Evolutionary conservation across 1,284 basidiomycete species (phyloP).

Genomic region (Puccinia coronata): DNA sequence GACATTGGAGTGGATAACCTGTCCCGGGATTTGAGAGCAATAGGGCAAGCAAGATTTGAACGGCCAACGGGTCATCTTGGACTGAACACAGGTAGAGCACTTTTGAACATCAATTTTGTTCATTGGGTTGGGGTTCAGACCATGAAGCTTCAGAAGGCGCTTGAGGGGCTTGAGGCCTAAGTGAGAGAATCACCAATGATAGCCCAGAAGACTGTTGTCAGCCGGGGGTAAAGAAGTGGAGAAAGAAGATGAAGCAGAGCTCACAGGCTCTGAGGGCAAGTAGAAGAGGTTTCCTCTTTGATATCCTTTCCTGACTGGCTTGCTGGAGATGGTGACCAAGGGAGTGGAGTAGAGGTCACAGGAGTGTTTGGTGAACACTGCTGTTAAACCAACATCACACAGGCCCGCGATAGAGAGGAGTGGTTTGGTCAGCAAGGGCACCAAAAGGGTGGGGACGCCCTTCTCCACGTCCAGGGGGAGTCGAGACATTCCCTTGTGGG

Average conservation of each 20-base stretch:
- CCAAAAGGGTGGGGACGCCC: background rate
- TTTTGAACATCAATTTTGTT: conserved; percentile 11
- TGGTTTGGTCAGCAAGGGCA: background rate
- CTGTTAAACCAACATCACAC: background rate
- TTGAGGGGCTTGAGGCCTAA: conserved; percentile 16
- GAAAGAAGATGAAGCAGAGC: background rate
- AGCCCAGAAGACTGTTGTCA: background rate
- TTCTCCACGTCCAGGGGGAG: background rate
- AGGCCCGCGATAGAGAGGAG: background rate
- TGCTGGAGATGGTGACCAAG: background rate
- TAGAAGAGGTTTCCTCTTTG: background rate
- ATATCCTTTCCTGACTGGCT: background rate
- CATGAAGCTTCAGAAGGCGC: background rate
- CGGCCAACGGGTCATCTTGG: background rate
- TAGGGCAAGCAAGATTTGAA: background rate
- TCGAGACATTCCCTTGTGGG: background rate
- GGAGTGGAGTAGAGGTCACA: background rate
- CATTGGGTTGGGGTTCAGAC: background rate
- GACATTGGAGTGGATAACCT: conserved; percentile 23
- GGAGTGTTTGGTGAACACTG: background rate
- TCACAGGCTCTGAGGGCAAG: conserved; percentile 2
- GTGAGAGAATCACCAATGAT: background rate
- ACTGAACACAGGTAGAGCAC: background rate
- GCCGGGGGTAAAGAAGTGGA: background rate
- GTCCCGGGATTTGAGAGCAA: background rate